phyloP scores from a whole-genome alignment of 805 yeast genomes.

The Spathaspora boniae region DNA sequence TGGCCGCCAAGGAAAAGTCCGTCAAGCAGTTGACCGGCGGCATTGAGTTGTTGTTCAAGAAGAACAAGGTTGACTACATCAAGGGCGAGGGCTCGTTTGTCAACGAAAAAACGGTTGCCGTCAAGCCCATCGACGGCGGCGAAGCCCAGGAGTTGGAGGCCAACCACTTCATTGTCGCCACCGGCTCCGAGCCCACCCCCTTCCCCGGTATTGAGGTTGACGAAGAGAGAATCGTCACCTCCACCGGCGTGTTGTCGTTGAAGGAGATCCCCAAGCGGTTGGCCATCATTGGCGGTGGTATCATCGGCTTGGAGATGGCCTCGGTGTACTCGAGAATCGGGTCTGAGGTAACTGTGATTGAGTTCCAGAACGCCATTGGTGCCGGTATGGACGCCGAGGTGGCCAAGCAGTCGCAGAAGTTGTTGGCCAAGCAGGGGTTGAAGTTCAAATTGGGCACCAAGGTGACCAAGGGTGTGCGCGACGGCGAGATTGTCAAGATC shows the following conservation, averaged over 20 bases:
- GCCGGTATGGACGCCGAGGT: conserved; percentile 98
- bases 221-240: conserved; percentile 94
- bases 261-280: conserved; percentile 89
- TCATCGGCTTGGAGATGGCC: conserved; percentile 99
- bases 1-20: conserved; percentile 87
- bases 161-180: conserved; percentile 86
- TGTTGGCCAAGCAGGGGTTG: conserved; percentile 90
- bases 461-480: conserved; percentile 81
- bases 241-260: conserved; percentile 86
- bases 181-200: conserved; percentile 98
- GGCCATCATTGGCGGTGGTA: conserved; percentile 98
- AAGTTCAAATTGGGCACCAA: conserved; percentile 91
- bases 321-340: conserved; percentile 96
- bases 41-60: conserved; percentile 90
- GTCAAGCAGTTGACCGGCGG: conserved; percentile 91
- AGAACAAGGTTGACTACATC: conserved; percentile 89
- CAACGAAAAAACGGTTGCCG: conserved; percentile 73
- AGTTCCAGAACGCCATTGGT: conserved; percentile 88
- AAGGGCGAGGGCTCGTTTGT: conserved; percentile 90
- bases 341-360: conserved; percentile 90
- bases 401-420: conserved; percentile 83
- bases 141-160: conserved; percentile 73
- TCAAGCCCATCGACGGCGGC: conserved; percentile 79
- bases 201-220: conserved; percentile 97
- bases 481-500: conserved; percentile 83